Evolutionary conservation across 2,329 filamentous ascomycete species (phyloP).

Genomic region (Saccharata proteae): DNA sequence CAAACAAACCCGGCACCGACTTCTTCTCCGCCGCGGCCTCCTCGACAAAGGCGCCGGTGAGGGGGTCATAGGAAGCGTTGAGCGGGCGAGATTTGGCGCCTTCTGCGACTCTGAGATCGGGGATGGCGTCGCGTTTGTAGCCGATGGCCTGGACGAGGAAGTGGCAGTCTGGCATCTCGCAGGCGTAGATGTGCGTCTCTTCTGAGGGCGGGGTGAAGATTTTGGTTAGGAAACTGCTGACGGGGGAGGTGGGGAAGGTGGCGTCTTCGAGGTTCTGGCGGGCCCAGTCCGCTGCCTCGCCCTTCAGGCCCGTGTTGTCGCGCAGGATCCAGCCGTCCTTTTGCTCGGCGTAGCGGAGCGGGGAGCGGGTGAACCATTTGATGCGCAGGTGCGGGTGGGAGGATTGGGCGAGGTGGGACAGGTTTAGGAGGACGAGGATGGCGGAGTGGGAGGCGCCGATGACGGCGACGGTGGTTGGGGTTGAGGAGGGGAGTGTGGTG

Average conservation of each 20-base stretch:
- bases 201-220: slow-evolving; percentile 37
- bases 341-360: slow-evolving; percentile 48
- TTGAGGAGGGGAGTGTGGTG: slow-evolving; percentile 25
- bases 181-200: slow-evolving; percentile 31
- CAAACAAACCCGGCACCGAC: slow-evolving; percentile 42
- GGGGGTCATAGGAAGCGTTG: slow-evolving; percentile 18
- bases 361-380: slow-evolving; percentile 50
- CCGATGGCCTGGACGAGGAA: slow-evolving; percentile 49
- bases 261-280: slow-evolving; percentile 41
- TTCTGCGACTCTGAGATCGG: slow-evolving; percentile 28
- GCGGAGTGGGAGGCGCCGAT: slow-evolving; percentile 53
- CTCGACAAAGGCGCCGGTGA: slow-evolving; percentile 19
- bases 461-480: slow-evolving; percentile 38
- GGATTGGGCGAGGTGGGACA: slow-evolving; percentile 40
- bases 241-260: slow-evolving; percentile 27
- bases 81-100: slow-evolving; percentile 17
- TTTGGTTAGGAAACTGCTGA: slow-evolving; percentile 5
- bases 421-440: slow-evolving; percentile 50
- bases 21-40: slow-evolving; percentile 9
- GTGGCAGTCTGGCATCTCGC: slow-evolving; percentile 38
- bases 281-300: slow-evolving; percentile 48
- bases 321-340: slow-evolving; percentile 52
- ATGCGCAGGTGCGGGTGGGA: slow-evolving; percentile 43
- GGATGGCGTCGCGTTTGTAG: slow-evolving; percentile 40
- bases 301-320: slow-evolving; percentile 55